Percentiles rank a stretch among this genome's conserved stretches.
These are phyloP conservation scores for Fraxinus pennsylvanica DNA, from an alignment of 257 asterid genomes.

Conservation along the genomic window DNA sequence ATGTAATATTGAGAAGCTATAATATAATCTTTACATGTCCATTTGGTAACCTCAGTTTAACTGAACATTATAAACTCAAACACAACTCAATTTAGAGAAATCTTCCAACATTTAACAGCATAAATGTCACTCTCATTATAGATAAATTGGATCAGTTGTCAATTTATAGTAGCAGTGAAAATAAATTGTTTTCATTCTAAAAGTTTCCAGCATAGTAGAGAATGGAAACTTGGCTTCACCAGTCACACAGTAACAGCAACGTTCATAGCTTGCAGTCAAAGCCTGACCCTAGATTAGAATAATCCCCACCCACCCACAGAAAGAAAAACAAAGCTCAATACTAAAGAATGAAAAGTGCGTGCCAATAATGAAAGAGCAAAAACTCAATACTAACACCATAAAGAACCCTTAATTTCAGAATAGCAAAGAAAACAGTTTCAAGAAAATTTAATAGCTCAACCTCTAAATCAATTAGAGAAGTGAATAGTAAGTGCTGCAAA, in stretches of 20 bases:
- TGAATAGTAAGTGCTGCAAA: background rate
- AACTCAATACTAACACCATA: background rate
- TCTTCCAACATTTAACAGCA: background rate
- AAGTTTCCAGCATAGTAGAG: background rate
- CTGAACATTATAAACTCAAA: constrained; percentile 9
- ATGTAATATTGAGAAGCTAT: background rate
- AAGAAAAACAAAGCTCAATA: background rate
- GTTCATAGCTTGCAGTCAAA: background rate
- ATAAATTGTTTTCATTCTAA: background rate
- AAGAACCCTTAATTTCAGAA: constrained; percentile 6
- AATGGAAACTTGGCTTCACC: background rate
- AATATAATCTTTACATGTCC: constrained; percentile 11
- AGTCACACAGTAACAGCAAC: background rate
- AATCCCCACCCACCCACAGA: background rate
- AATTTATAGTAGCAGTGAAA: constrained; percentile 1
- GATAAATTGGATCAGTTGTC: background rate
- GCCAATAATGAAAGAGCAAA: background rate
- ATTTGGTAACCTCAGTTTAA: background rate
- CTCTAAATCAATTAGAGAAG: background rate
- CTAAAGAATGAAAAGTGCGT: background rate
- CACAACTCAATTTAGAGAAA: constrained; percentile 5
- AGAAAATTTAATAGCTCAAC: constrained; percentile 1
- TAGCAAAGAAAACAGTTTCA: constrained; percentile 4
- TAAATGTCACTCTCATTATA: background rate
- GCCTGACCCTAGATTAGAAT: background rate